A percentile compares a stretch with the other conserved stretches of the same genome.
Conservation (phyloP, 2,329 filamentous ascomycete species). For the Daldinia sp. region DNA sequence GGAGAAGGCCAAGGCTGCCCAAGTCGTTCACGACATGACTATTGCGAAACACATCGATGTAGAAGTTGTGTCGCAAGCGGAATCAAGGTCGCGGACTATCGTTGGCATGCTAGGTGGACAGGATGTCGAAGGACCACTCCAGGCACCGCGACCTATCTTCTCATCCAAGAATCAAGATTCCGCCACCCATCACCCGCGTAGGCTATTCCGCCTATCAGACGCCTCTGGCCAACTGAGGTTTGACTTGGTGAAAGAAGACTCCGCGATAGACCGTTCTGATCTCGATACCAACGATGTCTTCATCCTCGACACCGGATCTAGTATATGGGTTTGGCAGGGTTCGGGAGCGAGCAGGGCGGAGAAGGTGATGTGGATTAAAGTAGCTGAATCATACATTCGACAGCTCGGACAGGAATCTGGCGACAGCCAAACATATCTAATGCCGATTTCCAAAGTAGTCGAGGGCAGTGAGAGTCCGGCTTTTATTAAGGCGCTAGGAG, state of each 20-base stretch:
- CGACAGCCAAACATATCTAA: conserved; percentile 51
- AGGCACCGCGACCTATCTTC: conserved; percentile 34
- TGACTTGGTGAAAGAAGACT: conserved; percentile 64
- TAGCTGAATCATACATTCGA: conserved; percentile 64
- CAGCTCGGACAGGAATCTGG: conserved; percentile 49
- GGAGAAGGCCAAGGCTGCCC: conserved; percentile 74
- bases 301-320: conserved; percentile 64
- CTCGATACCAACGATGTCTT: conserved; percentile 69
- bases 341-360: conserved; percentile 64
- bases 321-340: conserved; percentile 74
- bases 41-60: conserved; percentile 70
- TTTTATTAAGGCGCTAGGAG: conserved; percentile 58
- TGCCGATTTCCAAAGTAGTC: conserved; percentile 64
- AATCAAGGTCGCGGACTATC: conserved; percentile 62
- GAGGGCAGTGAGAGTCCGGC: conserved; percentile 63
- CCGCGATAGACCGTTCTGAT: conserved; percentile 55
- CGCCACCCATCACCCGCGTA: conserved; percentile 46
- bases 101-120: conserved; percentile 63
- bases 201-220: conserved; percentile 70
- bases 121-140: conserved; percentile 45
- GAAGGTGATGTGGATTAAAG: conserved; percentile 66
- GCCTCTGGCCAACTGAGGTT: conserved; percentile 65
- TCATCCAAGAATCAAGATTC: conserved; percentile 32
- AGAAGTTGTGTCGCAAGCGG: conserved; percentile 69
- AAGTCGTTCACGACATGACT: conserved; percentile 71